Base-by-base conservation (phyloP, 345 rosid genomes). In the Luvunga scandens region DNA sequence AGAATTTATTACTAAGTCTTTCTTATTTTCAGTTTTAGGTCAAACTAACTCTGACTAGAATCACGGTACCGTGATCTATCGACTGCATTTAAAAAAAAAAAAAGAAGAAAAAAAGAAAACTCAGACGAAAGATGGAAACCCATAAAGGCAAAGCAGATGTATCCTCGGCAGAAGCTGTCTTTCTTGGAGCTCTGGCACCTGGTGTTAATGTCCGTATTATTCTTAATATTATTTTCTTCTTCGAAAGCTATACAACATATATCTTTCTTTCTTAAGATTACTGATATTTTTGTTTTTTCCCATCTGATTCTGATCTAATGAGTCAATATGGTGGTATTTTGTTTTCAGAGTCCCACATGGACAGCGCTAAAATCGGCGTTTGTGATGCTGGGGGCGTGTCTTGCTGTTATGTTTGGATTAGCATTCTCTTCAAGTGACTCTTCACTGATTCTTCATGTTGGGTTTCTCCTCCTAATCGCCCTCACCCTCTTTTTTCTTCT, bases 341-440 rank as follows among this genome's bases (percentile, higher is more conserved):
- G 69, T 57, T 82, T 75, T 77, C 89, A 95, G 98, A 95, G 79
- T 53, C 93, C 97, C 24, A 95, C 99, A 72, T 92, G 97, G 98
- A 93, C 82, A 84, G 81, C 93, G 0, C 78, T 95, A 36, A 95
- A 86, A 87, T 89, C 90, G 21, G 85, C 96, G 80, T 93, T 95
- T 83, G 73, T 91, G 69, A 72, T 93, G 84, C 82, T 93, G 83
- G 98, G 92, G 80, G 67, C 87, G 72, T 87, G 85, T 74, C 94
- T 95, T 30, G 85, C 90, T 77, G 80, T 90, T 73, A 92, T 95
- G 94, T 86, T 93, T 75, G 90, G 94, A 27, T 66, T 95, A 64
- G 97, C 98, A 61, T 90, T 93, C 90, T 86, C 97, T 30, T 87
- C 94, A 14, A 88, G 90, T 30, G 98, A 93, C 78, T 85, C 90